These are phyloP conservation scores for Fusarium sp. DNA, from an alignment of 2,329 filamentous ascomycete genomes.

Conservation along the genomic window DNA sequence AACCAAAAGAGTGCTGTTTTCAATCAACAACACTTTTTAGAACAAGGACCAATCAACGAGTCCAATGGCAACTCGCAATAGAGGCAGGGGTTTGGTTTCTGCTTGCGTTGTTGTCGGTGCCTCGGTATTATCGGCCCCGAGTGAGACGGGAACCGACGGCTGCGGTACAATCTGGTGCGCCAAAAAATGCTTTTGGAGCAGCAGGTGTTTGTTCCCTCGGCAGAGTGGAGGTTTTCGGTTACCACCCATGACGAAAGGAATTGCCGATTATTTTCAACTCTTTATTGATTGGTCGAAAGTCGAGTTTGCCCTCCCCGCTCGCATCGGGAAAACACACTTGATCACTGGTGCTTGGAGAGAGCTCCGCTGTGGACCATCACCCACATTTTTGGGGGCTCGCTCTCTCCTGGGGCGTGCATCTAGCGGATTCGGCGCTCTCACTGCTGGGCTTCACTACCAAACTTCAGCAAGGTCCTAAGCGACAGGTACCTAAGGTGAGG, in stretches of 20 bases:
- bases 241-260: constrained; percentile 47
- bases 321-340: constrained; percentile 8
- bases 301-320: constrained; percentile 8
- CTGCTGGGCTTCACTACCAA: background rate
- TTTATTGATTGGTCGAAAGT: constrained; percentile 25
- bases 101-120: background rate
- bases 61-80: background rate
- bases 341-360: constrained; percentile 2
- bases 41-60: background rate
- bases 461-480: background rate
- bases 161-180: background rate
- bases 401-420: constrained; percentile 11
- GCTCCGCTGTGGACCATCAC: constrained; percentile 13
- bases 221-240: constrained; percentile 48
- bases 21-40: background rate
- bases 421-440: background rate
- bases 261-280: constrained; percentile 46
- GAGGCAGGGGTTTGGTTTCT: background rate
- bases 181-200: constrained; percentile 13
- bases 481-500: background rate
- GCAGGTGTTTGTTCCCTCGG: constrained; percentile 36
- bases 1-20: background rate
- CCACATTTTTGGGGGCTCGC: constrained; percentile 27
- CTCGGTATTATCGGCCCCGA: background rate
- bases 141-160: background rate